phyloP scores from a whole-genome alignment of 306 rosid species.

The Glycine latifolia region DNA sequence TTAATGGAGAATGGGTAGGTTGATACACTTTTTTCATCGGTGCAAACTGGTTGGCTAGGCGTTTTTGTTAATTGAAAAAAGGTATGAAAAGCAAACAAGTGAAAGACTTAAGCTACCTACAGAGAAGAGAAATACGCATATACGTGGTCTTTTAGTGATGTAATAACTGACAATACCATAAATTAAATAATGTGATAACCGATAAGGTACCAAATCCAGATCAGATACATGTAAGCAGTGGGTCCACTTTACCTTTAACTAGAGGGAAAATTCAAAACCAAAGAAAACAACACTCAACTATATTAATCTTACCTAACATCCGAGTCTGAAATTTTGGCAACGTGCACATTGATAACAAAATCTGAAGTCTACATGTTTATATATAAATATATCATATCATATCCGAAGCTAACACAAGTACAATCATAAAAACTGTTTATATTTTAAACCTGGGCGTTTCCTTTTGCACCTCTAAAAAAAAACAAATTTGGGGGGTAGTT shows the following conservation, averaged over 20 bases:
- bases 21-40: constrained; percentile 18
- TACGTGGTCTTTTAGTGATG: constrained; percentile 8
- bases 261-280: not conserved
- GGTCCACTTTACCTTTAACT: not conserved
- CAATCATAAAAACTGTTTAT: not conserved
- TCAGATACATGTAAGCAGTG: constrained; percentile 31
- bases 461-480: not conserved
- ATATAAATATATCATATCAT: not conserved
- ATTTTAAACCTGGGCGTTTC: not conserved
- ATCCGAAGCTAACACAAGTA: not conserved
- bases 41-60: not conserved
- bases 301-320: not conserved
- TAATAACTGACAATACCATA: not conserved
- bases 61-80: not conserved
- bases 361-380: not conserved
- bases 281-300: not conserved
- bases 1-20: not conserved
- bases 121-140: not conserved
- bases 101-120: constrained; percentile 9
- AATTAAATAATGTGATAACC: constrained; percentile 14
- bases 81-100: not conserved
- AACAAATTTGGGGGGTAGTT: not conserved
- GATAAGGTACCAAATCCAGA: constrained; percentile 26
- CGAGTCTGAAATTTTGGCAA: not conserved
- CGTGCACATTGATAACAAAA: not conserved